Evolutionary conservation across 306 rosid species (phyloP).

Genomic region (Cicer cuneatum): DNA sequence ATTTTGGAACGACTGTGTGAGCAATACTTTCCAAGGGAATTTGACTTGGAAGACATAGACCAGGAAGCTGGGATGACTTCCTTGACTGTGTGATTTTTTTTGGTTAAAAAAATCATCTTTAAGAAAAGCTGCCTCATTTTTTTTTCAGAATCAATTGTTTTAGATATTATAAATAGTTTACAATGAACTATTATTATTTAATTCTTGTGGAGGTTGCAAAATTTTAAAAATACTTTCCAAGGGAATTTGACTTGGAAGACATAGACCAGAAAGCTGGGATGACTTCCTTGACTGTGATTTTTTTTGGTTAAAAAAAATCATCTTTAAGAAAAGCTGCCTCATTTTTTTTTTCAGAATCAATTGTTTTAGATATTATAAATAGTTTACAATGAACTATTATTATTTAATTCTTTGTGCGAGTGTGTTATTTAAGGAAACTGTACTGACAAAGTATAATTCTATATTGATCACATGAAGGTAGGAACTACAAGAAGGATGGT

Average conservation of each 20-base stretch:
- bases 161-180: conserved; percentile 1
- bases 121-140: background rate
- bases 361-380: conserved; percentile 12
- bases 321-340: background rate
- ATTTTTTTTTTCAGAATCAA: background rate
- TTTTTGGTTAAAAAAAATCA: background rate
- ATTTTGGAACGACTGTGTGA: conserved; percentile 4
- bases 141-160: background rate
- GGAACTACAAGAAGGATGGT: conserved; percentile 85
- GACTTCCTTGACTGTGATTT: background rate
- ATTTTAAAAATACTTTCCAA: conserved; percentile 7
- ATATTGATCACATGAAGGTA: conserved; percentile 64
- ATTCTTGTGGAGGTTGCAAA: background rate
- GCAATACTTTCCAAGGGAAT: conserved; percentile 1
- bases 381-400: conserved; percentile 8
- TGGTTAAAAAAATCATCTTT: background rate
- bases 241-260: conserved; percentile 27
- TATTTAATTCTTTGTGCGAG: conserved; percentile 20
- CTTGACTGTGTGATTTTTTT: background rate
- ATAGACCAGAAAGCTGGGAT: conserved; percentile 15
- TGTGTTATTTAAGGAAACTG: conserved; percentile 37
- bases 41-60: conserved; percentile 24
- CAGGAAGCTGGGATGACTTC: conserved; percentile 22
- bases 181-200: conserved; percentile 27
- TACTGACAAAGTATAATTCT: conserved; percentile 46